phyloP scores from a whole-genome alignment of 371 early-diverging fungal species.

The Actinomucor elegans region DNA sequence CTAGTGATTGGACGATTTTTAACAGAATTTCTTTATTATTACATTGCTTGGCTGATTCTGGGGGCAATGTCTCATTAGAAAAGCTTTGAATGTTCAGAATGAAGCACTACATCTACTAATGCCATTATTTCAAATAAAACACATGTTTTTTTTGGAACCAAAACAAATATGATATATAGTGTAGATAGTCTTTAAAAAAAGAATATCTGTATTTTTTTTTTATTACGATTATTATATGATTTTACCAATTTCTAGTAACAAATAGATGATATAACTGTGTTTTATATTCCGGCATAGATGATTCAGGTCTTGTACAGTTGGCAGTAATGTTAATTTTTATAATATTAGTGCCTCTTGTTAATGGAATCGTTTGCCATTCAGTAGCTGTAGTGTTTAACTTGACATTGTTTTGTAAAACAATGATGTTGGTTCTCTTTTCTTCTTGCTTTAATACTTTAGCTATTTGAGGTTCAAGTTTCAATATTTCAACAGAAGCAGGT shows the following conservation, averaged over 20 bases:
- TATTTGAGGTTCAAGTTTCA: slow-evolving; percentile 28
- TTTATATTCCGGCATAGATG: slow-evolving; percentile 29
- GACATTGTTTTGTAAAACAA: slow-evolving; percentile 33
- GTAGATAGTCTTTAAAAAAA: too few species aligned
- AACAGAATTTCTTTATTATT: too few species aligned
- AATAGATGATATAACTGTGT: slow-evolving; percentile 41
- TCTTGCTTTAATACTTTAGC: slow-evolving; percentile 20
- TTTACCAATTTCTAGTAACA: slow-evolving; percentile 33
- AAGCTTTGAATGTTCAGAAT: too few species aligned
- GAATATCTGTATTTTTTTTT: background rate
- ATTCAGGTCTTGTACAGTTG: slow-evolving; percentile 30
- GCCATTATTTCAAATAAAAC: too few species aligned
- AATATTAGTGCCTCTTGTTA: slow-evolving; percentile 29
- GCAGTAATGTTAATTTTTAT: slow-evolving; percentile 39
- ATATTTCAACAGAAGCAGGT: slow-evolving; percentile 19
- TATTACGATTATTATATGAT: too few species aligned
- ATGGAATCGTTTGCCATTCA: slow-evolving; percentile 26
- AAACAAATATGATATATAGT: too few species aligned
- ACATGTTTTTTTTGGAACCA: too few species aligned
- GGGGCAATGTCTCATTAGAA: too few species aligned
- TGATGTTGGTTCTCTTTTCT: slow-evolving; percentile 24
- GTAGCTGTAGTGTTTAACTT: slow-evolving; percentile 23
- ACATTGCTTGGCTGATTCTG: too few species aligned
- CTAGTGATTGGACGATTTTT: too few species aligned
- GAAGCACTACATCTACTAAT: too few species aligned